Evolutionary conservation across 1,284 basidiomycete species (phyloP).

Genomic region (Cryptococcus amylolentus): DNA sequence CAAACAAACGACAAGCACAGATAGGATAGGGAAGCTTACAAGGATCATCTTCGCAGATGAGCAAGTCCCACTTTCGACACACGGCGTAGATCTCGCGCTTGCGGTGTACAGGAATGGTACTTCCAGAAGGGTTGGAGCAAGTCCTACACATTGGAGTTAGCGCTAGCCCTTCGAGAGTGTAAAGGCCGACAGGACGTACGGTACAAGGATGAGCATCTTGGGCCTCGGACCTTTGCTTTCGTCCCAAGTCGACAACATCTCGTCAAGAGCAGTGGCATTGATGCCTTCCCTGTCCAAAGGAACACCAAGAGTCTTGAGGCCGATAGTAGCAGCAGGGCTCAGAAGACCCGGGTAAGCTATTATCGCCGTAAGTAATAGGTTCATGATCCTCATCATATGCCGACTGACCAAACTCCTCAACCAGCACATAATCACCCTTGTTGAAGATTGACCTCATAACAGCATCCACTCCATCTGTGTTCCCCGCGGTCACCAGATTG

Average conservation of each 20-base stretch:
- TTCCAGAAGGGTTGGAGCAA: conserved; percentile 65
- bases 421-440: conserved; percentile 34
- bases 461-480: conserved; percentile 40
- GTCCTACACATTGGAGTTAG: conserved; percentile 56
- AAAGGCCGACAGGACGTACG: conserved; percentile 38
- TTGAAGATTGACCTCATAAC: conserved; percentile 30
- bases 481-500: conserved; percentile 35
- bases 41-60: conserved; percentile 73
- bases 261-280: conserved; percentile 58
- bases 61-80: conserved; percentile 67
- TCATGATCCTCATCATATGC: neutral
- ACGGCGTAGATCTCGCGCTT: conserved; percentile 72
- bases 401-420: conserved; percentile 42
- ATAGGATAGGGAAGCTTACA: conserved; percentile 37
- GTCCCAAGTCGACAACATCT: conserved; percentile 63
- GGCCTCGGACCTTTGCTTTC: conserved; percentile 56
- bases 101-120: conserved; percentile 60
- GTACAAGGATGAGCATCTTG: conserved; percentile 40
- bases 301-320: conserved; percentile 58
- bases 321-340: conserved; percentile 53
- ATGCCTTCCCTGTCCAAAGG: conserved; percentile 69
- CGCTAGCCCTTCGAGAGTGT: neutral
- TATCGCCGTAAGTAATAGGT: neutral
- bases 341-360: conserved; percentile 58
- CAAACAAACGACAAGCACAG: neutral